phyloP scores from a whole-genome alignment of 2,329 filamentous ascomycete genomes.

The Aureobasidium uvarum region DNA sequence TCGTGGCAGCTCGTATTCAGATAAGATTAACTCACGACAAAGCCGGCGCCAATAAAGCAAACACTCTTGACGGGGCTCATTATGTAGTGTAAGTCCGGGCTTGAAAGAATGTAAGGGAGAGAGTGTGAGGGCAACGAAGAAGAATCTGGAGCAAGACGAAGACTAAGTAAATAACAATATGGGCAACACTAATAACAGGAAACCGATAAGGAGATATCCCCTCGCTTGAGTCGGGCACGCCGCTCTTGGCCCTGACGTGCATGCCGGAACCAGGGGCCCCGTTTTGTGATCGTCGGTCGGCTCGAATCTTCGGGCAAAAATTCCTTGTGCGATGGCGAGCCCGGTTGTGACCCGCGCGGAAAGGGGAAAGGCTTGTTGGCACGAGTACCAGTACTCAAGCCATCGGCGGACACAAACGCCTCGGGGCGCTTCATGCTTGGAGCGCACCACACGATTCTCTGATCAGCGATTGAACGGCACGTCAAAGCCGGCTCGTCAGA shows the following conservation, averaged over 20 bases:
- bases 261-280: neutral
- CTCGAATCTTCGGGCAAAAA: neutral
- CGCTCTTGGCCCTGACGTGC: neutral
- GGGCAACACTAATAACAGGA: neutral
- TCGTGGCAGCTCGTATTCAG: constrained; percentile 17
- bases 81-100: neutral
- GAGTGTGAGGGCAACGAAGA: constrained; percentile 6
- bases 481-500: neutral
- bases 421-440: neutral
- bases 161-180: constrained; percentile 9
- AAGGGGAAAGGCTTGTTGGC: neutral
- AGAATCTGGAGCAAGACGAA: neutral
- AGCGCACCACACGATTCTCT: neutral
- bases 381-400: neutral
- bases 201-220: constrained; percentile 12
- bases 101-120: constrained; percentile 9
- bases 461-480: constrained; percentile 3
- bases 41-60: constrained; percentile 29
- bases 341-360: neutral
- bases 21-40: constrained; percentile 27
- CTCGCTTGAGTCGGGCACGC: constrained; percentile 3
- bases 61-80: constrained; percentile 24
- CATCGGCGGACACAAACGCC: neutral
- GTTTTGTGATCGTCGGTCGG: neutral
- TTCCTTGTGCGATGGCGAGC: neutral